Base-by-base conservation (phyloP, 345 rosid genomes). In the Lepidium sativum region DNA sequence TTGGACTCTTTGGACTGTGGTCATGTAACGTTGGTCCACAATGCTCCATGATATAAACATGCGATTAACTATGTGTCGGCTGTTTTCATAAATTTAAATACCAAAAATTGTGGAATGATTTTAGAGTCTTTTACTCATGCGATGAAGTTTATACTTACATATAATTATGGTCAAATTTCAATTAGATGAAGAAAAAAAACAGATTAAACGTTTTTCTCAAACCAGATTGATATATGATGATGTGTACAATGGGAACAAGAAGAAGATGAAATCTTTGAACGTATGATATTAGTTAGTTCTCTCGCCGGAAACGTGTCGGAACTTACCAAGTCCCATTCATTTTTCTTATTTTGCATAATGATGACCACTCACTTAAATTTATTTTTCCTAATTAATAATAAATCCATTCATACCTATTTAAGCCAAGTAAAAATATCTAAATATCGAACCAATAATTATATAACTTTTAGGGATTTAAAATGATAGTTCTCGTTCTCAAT, bases 301-400 rank as follows among this genome's bases (percentile, higher is more conserved):
- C 48, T 58, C 21, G 51, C 60, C 71, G 48, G 76, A 59, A 72
- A 43, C 67, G 60, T 72, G 71, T 72, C 67, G 67, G 65, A 51
- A 51, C 55, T 41, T 49, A 59, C 54, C 42, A 43, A 57, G 52
- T 42, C 43, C 48, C 18, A 6, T 29, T 65, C 29, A 41, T 54
- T 40, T 55, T 45, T 32, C 10, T 27, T 44, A 18, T 16, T 21
- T 12, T 7, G 41, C 41, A 18, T 47, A 54, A 38, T 38, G 64
- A 45, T 63, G 38, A 14, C 63, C 75, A 54, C 35, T 62, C 41
- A 23, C 63, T 67, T 31, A 27, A 35, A 6, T 11, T 3, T 38
- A 8, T 32, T 5, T 31, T 21, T 51, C 15, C 2, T 5, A 9
- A 4, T 27, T 38, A 7, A 32, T 39, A 47, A 56, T 59, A 49